Percentiles rank a stretch among this genome's conserved stretches.
phyloP scores from a whole-genome alignment of 139 green algal genomes.

The Bryopsis sp. region DNA sequence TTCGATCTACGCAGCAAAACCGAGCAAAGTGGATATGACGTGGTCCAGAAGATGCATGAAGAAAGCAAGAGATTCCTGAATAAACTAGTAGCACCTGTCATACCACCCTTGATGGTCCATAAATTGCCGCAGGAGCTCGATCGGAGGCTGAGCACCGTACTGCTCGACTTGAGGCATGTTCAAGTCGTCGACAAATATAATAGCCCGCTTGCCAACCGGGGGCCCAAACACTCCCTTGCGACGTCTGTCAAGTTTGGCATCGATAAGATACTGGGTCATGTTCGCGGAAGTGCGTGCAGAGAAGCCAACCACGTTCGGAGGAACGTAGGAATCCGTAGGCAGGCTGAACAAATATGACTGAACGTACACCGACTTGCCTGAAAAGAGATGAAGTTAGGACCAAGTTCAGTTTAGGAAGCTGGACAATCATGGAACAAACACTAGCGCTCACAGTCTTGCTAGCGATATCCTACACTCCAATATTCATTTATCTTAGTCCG shows the following conservation, averaged over 20 bases:
- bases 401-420: not conserved
- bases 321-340: constrained; percentile 32
- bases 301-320: constrained; percentile 48
- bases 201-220: constrained; percentile 35
- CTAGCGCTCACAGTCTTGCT: too few species aligned
- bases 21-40: not conserved
- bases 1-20: constrained; percentile 18
- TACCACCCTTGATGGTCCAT: constrained; percentile 65
- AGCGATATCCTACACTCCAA: too few species aligned
- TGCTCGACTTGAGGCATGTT: constrained; percentile 62
- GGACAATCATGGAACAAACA: not conserved
- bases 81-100: too few species aligned
- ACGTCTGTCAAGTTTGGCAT: constrained; percentile 47
- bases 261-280: constrained; percentile 39
- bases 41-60: too few species aligned
- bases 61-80: too few species aligned
- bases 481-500: too few species aligned
- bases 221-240: constrained; percentile 47
- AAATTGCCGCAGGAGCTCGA: constrained; percentile 60
- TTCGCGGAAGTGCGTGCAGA: constrained; percentile 34
- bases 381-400: not conserved
- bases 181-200: constrained; percentile 61
- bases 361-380: constrained; percentile 41
- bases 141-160: constrained; percentile 46
- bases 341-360: constrained; percentile 39